These are phyloP conservation scores for Microbotryum scabiosae DNA, from an alignment of 1,284 basidiomycete species.

Conservation along the genomic window DNA sequence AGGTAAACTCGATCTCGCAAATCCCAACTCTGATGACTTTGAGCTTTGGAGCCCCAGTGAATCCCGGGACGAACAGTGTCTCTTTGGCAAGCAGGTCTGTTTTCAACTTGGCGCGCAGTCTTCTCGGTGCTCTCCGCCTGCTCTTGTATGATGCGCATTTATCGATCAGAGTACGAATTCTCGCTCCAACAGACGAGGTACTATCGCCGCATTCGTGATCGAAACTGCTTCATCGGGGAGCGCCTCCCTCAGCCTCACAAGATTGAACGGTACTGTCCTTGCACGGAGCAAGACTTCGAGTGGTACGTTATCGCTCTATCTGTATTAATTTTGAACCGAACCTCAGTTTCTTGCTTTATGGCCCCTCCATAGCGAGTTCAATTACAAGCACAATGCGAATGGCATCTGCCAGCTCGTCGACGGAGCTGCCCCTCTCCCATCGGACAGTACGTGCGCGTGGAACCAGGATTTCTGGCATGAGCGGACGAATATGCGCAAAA, in stretches of 20 bases:
- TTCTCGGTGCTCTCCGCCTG: too few species aligned
- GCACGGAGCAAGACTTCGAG: constrained; percentile 70
- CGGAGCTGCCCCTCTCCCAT: constrained; percentile 55
- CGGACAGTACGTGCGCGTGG: constrained; percentile 52
- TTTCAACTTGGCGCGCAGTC: background rate
- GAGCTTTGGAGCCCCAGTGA: constrained; percentile 90
- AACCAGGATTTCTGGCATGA: constrained; percentile 78
- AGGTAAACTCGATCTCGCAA: constrained; percentile 61
- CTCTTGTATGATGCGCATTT: background rate
- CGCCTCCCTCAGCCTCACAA: constrained; percentile 49
- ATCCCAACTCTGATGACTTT: constrained; percentile 79
- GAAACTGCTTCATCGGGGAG: constrained; percentile 73
- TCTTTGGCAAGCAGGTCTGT: constrained; percentile 75
- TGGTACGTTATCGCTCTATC: constrained; percentile 53
- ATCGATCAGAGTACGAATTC: background rate
- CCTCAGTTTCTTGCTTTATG: background rate
- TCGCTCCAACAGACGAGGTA: constrained; percentile 58
- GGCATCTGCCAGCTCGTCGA: constrained; percentile 66
- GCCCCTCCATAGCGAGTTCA: constrained; percentile 66
- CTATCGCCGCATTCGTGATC: constrained; percentile 70
- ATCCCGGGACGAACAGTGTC: constrained; percentile 61
- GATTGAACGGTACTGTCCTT: constrained; percentile 63
- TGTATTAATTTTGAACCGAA: background rate
- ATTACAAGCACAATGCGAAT: constrained; percentile 58
- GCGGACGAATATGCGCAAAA: constrained; percentile 77